Percentiles rank a stretch among this genome's conserved stretches.
phyloP scores from a whole-genome alignment of 805 yeast species.

The Candida boidinii region DNA sequence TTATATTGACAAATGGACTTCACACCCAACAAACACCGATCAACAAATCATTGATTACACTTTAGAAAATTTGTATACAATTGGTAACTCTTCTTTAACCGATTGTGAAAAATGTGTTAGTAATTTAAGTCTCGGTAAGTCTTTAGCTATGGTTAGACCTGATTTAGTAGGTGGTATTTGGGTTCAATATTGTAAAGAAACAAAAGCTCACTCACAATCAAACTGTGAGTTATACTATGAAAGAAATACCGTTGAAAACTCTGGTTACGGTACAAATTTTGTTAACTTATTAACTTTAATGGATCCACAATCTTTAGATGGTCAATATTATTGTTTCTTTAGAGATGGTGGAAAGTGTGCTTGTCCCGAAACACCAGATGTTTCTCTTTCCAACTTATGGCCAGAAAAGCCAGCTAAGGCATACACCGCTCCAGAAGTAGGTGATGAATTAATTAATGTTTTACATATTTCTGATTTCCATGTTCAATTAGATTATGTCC shows the following conservation, averaged over 20 bases:
- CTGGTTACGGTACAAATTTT: conserved; percentile 36
- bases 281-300: conserved; percentile 41
- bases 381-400: conserved; percentile 36
- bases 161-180: conserved; percentile 32
- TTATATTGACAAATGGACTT: too few relatives aligned
- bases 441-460: conserved; percentile 41
- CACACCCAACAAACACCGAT: too few relatives aligned
- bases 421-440: conserved; percentile 32
- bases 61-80: conserved; percentile 3
- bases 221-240: conserved; percentile 25
- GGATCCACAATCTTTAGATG: conserved; percentile 46
- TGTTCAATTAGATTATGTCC: conserved; percentile 43
- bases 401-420: conserved; percentile 33
- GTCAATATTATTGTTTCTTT: conserved; percentile 54
- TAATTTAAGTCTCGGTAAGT: conserved; percentile 27
- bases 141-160: conserved; percentile 29
- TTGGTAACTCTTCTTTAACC: conserved; percentile 7
- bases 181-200: conserved; percentile 33
- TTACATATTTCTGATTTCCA: conserved; percentile 64
- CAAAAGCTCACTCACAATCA: conserved; percentile 15
- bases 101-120: conserved; percentile 28
- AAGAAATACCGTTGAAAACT: conserved; percentile 28
- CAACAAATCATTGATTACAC: conserved; percentile 2
- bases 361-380: conserved; percentile 50
- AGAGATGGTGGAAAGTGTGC: conserved; percentile 33